Base-by-base conservation (phyloP, 1,139 yeast genomes). In the Meyerozyma guilliermondii region DNA sequence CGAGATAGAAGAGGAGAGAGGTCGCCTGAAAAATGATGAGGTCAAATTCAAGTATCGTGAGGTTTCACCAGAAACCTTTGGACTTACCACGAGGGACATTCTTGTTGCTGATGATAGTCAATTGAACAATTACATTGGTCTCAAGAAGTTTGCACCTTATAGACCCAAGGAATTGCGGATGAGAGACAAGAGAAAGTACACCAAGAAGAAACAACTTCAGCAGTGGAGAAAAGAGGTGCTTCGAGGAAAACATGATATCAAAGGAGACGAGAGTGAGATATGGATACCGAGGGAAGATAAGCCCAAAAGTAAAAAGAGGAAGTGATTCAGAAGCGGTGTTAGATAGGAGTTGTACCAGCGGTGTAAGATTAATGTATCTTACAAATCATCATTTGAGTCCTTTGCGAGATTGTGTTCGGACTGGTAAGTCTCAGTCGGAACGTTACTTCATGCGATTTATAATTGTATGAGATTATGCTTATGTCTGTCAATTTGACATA, bases 1-100 rank as follows among this genome's bases (percentile, higher is more conserved):
- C 46, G 83, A 85, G 42, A 79, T 78, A 26, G 81, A 78, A 46
- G 83, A 83, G 51, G 87, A 81, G 55, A 71, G 83, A 56, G 79
- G 73, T 34, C 75, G 84, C 20, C 63, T 65, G 47, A 62, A 39
- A 53, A 66, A 66, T 13, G 74, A 65, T 22, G 75, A 68, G 16
- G 53, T 78, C 38, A 76, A 72, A 45, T 92, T 92, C 74, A 82
- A 81, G 55, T 94, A 94, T 61, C 78, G 98, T 54, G 96, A 89
- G 54, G 98, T 92, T 3, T 89, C 96, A 0, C 98, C 99, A 3
- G 98, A 94, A 56, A 68, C 91, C 9, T 94, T 80, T 65, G 98
- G 98, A 8, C 74, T 94, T 43, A 75, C 88, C 0, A 77, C 94
- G 0, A 75, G 95, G 47, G 99, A 94, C 55, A 92, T 94, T 41